Evolutionary conservation across 2,329 filamentous ascomycete genomes (phyloP).

Genomic region (Fusarium burgessii): DNA sequence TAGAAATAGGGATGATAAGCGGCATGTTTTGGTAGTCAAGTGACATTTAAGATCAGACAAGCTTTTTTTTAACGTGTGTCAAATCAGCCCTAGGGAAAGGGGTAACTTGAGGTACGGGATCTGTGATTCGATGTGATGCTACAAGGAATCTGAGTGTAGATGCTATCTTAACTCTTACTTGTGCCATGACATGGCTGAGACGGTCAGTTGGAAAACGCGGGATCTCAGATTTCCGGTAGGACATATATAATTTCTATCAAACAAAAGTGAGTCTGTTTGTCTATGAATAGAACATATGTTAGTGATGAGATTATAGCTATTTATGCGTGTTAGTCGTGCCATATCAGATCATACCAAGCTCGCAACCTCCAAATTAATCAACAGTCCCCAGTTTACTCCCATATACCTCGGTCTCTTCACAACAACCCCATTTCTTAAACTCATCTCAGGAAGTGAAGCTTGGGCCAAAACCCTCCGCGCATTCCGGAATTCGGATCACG

Average conservation of each 20-base stretch:
- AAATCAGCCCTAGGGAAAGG: constrained; percentile 31
- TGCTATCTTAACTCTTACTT: not conserved
- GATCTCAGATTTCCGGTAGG: too few species aligned
- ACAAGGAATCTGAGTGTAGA: not conserved
- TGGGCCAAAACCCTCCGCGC: not conserved
- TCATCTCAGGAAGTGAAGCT: not conserved
- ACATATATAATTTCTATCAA: accelerated
- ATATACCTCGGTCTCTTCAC: not conserved
- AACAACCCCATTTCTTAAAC: not conserved
- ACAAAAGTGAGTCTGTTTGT: not conserved
- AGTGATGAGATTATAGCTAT: not conserved
- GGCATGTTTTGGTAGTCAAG: not conserved
- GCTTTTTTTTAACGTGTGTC: constrained; percentile 26
- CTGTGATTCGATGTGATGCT: not conserved
- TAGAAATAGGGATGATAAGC: not conserved
- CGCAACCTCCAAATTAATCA: not conserved
- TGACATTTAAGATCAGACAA: constrained; percentile 15
- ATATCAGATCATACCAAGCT: constrained; percentile 6
- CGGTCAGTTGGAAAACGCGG: too few species aligned
- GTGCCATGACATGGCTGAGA: not conserved
- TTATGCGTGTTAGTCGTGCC: constrained; percentile 4
- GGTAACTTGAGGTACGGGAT: not conserved
- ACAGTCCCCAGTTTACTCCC: not conserved
- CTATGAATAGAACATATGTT: not conserved
- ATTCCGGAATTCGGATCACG: not conserved